These are phyloP conservation scores for Cyberlindnera suaveolens DNA, from an alignment of 805 yeast genomes.

Conservation along the genomic window DNA sequence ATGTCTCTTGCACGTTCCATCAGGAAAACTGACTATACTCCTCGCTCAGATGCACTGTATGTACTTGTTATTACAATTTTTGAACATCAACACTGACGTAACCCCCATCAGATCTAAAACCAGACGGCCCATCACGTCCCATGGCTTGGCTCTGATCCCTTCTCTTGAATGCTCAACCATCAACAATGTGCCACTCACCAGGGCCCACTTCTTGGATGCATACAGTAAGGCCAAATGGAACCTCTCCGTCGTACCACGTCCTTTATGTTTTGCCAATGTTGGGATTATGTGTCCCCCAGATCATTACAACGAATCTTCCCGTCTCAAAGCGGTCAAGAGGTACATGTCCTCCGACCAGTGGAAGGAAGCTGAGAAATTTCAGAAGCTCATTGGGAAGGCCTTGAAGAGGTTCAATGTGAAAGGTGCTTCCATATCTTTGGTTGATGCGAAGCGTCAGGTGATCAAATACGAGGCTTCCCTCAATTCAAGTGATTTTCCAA, in stretches of 20 bases:
- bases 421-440: constrained; percentile 56
- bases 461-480: constrained; percentile 45
- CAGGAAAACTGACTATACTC: too few relatives aligned
- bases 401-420: constrained; percentile 36
- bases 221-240: constrained; percentile 54
- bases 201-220: constrained; percentile 48
- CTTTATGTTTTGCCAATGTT: constrained; percentile 40
- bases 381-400: constrained; percentile 31
- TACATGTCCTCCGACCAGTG: constrained; percentile 41
- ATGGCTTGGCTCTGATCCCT: not conserved
- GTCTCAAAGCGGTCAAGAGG: constrained; percentile 38
- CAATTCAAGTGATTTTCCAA: constrained; percentile 43
- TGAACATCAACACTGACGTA: too few relatives aligned
- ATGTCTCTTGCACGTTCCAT: too few relatives aligned
- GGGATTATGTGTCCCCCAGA: constrained; percentile 58
- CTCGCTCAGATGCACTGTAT: too few relatives aligned
- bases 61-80: too few relatives aligned
- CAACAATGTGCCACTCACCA: constrained; percentile 36
- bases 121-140: too few relatives aligned
- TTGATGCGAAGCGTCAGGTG: constrained; percentile 41
- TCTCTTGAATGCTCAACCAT: constrained; percentile 5
- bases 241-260: constrained; percentile 47
- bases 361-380: constrained; percentile 37
- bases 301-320: constrained; percentile 40
- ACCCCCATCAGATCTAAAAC: too few relatives aligned